Evolutionary conservation across 768 basidiomycete species (phyloP).

Genomic region (Floccularia luteovirens): DNA sequence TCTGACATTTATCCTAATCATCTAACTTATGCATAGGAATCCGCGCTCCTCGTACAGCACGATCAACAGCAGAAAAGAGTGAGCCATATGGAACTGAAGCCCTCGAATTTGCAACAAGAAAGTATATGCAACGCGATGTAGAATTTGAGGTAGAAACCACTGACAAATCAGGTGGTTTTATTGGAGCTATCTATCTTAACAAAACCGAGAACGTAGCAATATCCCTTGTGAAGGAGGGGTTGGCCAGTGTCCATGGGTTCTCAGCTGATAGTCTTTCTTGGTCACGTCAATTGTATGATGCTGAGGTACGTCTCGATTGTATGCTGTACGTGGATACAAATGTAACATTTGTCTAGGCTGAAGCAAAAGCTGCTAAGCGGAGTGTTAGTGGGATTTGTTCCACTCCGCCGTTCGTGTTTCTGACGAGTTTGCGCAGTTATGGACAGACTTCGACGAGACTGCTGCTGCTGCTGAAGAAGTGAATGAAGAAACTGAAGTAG

Average conservation of each 20-base stretch:
- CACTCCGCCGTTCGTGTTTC: not conserved
- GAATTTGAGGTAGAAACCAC: constrained; percentile 87
- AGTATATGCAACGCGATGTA: constrained; percentile 91
- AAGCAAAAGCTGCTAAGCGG: constrained; percentile 71
- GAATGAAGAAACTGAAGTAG: constrained; percentile 34
- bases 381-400: constrained; percentile 48
- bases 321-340: constrained; percentile 1
- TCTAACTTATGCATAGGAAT: constrained; percentile 47
- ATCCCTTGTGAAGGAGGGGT: constrained; percentile 76
- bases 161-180: constrained; percentile 95
- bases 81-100: constrained; percentile 88
- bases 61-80: constrained; percentile 73
- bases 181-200: constrained; percentile 79
- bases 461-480: constrained; percentile 44
- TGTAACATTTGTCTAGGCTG: constrained; percentile 35
- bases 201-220: constrained; percentile 86
- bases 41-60: constrained; percentile 81
- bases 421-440: constrained; percentile 56
- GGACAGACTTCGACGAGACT: constrained; percentile 78
- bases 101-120: constrained; percentile 66
- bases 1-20: not conserved
- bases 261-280: constrained; percentile 80
- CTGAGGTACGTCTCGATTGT: constrained; percentile 48
- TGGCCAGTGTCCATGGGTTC: constrained; percentile 83
- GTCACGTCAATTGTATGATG: constrained; percentile 72